A percentile compares a stretch with the other conserved stretches of the same genome.
phyloP scores from a whole-genome alignment of 805 yeast species.

The Saccharomycopsis malanga region DNA sequence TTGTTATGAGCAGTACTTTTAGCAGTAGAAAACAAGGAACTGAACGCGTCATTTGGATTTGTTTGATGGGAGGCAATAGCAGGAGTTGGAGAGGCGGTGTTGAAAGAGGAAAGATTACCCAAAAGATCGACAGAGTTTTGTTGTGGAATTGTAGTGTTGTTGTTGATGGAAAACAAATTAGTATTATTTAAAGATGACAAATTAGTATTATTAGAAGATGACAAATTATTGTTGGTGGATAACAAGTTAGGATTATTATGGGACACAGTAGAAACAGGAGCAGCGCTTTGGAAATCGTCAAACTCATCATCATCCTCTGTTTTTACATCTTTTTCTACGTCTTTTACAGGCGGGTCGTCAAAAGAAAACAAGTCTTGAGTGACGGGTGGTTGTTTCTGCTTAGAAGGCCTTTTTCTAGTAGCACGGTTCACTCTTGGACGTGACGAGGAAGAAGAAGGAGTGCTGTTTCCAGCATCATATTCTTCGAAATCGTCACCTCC shows the following conservation, averaged over 20 bases:
- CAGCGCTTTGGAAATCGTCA: slow-evolving; percentile 72
- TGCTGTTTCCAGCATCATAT: slow-evolving; percentile 38
- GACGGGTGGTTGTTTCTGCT: slow-evolving; percentile 1
- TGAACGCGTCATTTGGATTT: slow-evolving; percentile 58
- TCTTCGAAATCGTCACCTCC: slow-evolving; percentile 45
- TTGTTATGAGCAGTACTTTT: slow-evolving; percentile 31
- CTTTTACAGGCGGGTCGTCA: slow-evolving; percentile 28
- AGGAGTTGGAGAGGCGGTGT: slow-evolving; percentile 23
- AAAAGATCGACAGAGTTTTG: too few relatives aligned
- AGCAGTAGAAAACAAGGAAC: slow-evolving; percentile 62
- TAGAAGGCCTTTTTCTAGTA: slow-evolving; percentile 4
- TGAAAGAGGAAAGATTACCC: slow-evolving; percentile 22
- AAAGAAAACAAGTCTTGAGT: slow-evolving; percentile 42
- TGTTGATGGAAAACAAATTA: slow-evolving; percentile 20
- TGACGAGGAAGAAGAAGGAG: slow-evolving; percentile 1
- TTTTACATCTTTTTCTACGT: slow-evolving; percentile 19
- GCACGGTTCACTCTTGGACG: slow-evolving; percentile 11
- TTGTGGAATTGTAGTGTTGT: neutral
- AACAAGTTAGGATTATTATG: neutral
- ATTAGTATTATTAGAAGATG: slow-evolving; percentile 7
- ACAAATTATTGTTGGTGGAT: neutral
- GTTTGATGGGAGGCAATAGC: slow-evolving; percentile 24
- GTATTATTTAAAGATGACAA: slow-evolving; percentile 9
- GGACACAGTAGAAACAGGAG: slow-evolving; percentile 30
- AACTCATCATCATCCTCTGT: slow-evolving; percentile 68